Base-by-base conservation (phyloP, 176 grass and related monocot genomes). In the Hyparrhenia diplandra region DNA sequence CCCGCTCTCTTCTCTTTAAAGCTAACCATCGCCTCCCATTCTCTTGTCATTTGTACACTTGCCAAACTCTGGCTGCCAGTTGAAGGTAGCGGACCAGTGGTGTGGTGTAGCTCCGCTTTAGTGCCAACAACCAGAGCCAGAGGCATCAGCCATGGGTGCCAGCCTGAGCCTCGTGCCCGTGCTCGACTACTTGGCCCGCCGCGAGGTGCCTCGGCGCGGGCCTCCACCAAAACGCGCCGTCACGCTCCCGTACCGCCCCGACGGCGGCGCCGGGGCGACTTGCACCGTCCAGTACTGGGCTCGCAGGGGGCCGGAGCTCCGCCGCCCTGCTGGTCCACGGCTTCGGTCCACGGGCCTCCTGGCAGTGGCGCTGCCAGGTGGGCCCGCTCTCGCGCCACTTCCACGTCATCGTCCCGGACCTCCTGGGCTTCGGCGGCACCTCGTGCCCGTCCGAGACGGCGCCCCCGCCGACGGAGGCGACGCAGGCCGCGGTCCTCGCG, bases 341-440 rank as follows among this genome's bases (percentile, higher is more conserved):
- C 42, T 94, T 98, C 68, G 90, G 95, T 1, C 92, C 95, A 52
- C 82, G 75, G 64, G 86, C 83, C 17, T 88, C 86, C 2, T 98
- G 89, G 92, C 92, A 98, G 74, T 98, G 92, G 90, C 80, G 90
- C 60, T 51, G 61, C 62, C 76, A 79, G 76, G 76, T 79, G 12
- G 42, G 62, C 0, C 20, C 62, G 7, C 88, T 95, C 27, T 84
- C 95, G 43, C 77, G 83, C 28, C 82, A 70, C 70, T 94, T 89
- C 92, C 85, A 92, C 71, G 64, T 98, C 81, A 3, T 91, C 86
- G 78, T 89, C 30, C 90, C 90, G 21, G 95, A 98, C 84, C 85
- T 98, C 71, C 67, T 94, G 67, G 90, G 86, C 92, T 98, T 98
- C 71, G 95, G 90, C 49, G 83, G 83, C 28, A 43, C 75, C 37